Evolutionary conservation across 148 eudicot genomes (phyloP).

Genomic region (Arctostaphylos glauca): DNA sequence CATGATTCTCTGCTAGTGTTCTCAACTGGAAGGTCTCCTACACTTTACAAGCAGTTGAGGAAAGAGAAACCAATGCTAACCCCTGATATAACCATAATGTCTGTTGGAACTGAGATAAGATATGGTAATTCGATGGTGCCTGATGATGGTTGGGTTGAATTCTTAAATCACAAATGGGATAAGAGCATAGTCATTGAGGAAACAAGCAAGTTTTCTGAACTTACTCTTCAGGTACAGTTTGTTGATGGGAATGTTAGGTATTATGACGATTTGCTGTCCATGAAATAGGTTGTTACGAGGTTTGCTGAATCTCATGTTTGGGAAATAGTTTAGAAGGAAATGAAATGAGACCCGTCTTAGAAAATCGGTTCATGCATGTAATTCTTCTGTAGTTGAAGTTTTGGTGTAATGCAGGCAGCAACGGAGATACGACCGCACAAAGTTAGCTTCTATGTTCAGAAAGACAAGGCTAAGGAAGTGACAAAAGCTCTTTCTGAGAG

Average conservation of each 20-base stretch:
- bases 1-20: slow-evolving; percentile 69
- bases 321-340: background rate
- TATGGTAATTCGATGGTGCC: slow-evolving; percentile 71
- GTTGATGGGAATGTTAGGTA: background rate
- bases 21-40: slow-evolving; percentile 69
- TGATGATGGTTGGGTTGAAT: slow-evolving; percentile 61
- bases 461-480: slow-evolving; percentile 62
- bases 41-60: slow-evolving; percentile 62
- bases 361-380: background rate
- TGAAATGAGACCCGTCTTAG: background rate
- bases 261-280: background rate
- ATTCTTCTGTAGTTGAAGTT: background rate
- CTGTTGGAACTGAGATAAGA: slow-evolving; percentile 77
- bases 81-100: slow-evolving; percentile 70
- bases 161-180: slow-evolving; percentile 62
- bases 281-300: background rate
- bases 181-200: slow-evolving; percentile 51
- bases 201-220: slow-evolving; percentile 52
- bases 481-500: slow-evolving; percentile 52
- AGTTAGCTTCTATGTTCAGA: slow-evolving; percentile 62
- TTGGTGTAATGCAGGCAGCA: slow-evolving; percentile 46
- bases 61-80: slow-evolving; percentile 71
- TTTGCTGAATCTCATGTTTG: background rate
- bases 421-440: slow-evolving; percentile 69
- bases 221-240: slow-evolving; percentile 55